Evolutionary conservation across 2,329 filamentous ascomycete species (phyloP).

Genomic region (Phyllosticta citrichinensis): DNA sequence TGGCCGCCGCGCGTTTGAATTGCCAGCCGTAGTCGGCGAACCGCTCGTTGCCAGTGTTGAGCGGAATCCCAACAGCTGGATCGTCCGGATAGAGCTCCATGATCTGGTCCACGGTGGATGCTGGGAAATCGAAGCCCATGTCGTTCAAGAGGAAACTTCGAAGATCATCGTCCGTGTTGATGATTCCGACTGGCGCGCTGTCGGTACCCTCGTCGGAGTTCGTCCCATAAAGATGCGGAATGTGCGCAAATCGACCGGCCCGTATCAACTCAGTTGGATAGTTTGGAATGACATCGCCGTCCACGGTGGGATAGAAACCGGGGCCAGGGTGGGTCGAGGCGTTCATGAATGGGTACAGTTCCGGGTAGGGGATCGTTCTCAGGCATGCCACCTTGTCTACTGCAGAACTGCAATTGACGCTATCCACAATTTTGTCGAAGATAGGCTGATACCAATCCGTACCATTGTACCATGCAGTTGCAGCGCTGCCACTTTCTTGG

Average conservation of each 20-base stretch:
- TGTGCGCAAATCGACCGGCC: conserved; percentile 5
- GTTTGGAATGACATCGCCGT: conserved; percentile 5
- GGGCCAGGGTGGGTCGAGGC: conserved; percentile 3
- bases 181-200: conserved; percentile 5
- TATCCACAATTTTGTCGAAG: conserved; percentile 19
- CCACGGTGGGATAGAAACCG: conserved; percentile 7
- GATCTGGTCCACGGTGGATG: background rate
- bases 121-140: conserved; percentile 2
- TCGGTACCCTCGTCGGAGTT: conserved; percentile 6
- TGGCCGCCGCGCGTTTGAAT: conserved; percentile 8
- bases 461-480: conserved; percentile 30
- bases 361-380: conserved; percentile 12
- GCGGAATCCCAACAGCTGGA: conserved; percentile 1
- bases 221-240: conserved; percentile 6
- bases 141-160: background rate
- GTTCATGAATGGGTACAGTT: conserved; percentile 13
- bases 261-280: conserved; percentile 2
- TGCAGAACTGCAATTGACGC: conserved; percentile 18
- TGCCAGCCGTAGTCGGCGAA: conserved; percentile 22
- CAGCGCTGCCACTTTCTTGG: conserved; percentile 27
- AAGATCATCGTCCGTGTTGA: conserved; percentile 7
- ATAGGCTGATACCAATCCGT: conserved; percentile 20
- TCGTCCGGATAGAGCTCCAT: conserved; percentile 9
- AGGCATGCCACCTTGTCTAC: conserved; percentile 5
- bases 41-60: conserved; percentile 13